These are phyloP conservation scores for Musa beccarii DNA, from an alignment of 176 grass and related monocot species.

Conservation along the genomic window DNA sequence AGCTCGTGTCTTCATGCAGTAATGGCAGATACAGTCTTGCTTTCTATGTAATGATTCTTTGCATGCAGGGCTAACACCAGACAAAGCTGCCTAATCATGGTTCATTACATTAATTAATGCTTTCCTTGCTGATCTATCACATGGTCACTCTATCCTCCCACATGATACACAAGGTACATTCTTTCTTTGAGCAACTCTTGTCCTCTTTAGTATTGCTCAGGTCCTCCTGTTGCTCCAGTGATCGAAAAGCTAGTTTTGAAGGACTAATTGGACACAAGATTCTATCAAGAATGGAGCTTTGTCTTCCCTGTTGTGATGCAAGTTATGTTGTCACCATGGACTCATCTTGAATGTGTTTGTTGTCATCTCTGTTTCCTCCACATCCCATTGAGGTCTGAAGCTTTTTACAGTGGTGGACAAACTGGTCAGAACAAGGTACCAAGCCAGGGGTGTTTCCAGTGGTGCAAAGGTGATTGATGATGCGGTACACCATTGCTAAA, in stretches of 20 bases:
- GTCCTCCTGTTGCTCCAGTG: neutral
- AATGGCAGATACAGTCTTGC: neutral
- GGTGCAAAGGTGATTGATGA: neutral
- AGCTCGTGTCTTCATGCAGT: neutral
- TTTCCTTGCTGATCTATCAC: slow-evolving; percentile 3
- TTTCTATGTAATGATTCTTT: neutral
- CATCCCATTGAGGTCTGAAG: too few relatives aligned
- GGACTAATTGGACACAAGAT: too few relatives aligned
- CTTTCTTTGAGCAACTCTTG: neutral
- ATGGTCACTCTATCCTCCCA: neutral
- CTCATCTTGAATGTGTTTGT: too few relatives aligned
- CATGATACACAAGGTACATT: neutral
- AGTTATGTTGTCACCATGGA: too few relatives aligned
- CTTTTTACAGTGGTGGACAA: neutral
- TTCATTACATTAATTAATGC: neutral
- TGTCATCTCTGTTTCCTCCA: neutral
- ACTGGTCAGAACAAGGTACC: neutral
- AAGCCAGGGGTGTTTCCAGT: neutral
- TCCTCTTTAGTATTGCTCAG: neutral
- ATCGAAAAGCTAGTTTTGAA: neutral
- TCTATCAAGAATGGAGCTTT: too few relatives aligned
- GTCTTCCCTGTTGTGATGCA: too few relatives aligned
- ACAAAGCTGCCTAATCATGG: neutral
- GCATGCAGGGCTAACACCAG: neutral
- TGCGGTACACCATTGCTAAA: neutral